phyloP scores from a whole-genome alignment of 768 basidiomycete genomes.

The Suillus decipiens region DNA sequence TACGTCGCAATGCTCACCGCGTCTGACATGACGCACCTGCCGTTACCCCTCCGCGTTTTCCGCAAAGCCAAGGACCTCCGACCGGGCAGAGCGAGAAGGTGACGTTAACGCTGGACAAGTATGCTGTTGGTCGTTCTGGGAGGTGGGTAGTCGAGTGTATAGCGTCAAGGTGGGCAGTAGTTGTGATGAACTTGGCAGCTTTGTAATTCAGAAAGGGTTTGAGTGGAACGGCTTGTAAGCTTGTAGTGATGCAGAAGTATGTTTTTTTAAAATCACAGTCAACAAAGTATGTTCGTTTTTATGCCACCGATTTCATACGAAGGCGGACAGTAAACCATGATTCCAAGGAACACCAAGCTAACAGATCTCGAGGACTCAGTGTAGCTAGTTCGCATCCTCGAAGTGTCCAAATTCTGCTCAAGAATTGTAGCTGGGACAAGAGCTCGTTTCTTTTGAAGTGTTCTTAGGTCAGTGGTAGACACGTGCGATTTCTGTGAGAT shows the following conservation, averaged over 20 bases:
- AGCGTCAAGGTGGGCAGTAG: conserved; percentile 47
- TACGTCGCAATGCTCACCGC: conserved; percentile 65
- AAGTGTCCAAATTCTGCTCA: too few relatives aligned
- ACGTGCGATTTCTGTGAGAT: too few relatives aligned
- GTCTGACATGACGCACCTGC: conserved; percentile 53
- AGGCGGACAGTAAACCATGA: not conserved
- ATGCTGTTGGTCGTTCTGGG: conserved; percentile 70
- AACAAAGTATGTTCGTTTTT: too few relatives aligned
- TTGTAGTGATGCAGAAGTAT: conserved; percentile 33
- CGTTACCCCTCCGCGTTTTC: conserved; percentile 65
- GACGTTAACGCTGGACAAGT: conserved; percentile 56
- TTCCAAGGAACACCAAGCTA: not conserved
- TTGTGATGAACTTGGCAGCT: conserved; percentile 36
- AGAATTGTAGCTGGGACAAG: too few relatives aligned
- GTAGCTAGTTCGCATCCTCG: not conserved
- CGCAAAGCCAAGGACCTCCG: conserved; percentile 54
- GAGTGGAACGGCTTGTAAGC: conserved; percentile 75
- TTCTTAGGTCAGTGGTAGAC: too few relatives aligned
- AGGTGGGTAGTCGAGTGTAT: conserved; percentile 55
- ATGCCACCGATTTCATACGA: not conserved
- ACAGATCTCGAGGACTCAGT: not conserved
- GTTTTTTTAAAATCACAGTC: not conserved
- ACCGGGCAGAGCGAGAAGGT: conserved; percentile 45
- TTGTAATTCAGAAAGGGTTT: conserved; percentile 45
- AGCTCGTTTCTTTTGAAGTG: too few relatives aligned